Conservation (phyloP, 306 rosid genomes). For the Crotalaria pallida region DNA sequence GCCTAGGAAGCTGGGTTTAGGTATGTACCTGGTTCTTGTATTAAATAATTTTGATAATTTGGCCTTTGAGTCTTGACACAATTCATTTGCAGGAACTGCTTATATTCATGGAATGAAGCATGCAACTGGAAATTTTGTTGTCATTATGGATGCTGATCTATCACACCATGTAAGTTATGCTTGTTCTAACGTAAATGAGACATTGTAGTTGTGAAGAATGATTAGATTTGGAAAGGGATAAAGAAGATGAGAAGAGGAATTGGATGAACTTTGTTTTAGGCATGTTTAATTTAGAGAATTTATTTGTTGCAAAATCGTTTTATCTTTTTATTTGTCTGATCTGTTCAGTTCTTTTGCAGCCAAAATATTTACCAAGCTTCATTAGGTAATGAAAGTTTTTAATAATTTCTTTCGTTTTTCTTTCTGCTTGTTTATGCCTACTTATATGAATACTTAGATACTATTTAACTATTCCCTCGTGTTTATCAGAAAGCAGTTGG, state of each 20-base stretch:
- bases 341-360: constrained; percentile 52
- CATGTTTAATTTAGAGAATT: background rate
- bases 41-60: background rate
- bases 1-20: constrained; percentile 89
- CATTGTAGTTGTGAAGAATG: constrained; percentile 6
- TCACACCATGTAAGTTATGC: constrained; percentile 75
- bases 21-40: constrained; percentile 32
- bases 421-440: background rate
- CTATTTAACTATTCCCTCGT: background rate
- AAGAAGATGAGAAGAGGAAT: background rate
- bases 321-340: constrained; percentile 17
- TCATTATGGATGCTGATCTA: constrained; percentile 95
- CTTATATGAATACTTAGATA: background rate
- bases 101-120: constrained; percentile 89
- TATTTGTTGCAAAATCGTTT: background rate
- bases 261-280: background rate
- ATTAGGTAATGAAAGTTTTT: constrained; percentile 49
- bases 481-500: constrained; percentile 56
- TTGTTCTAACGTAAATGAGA: background rate
- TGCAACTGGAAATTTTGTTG: constrained; percentile 91
- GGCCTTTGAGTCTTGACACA: constrained; percentile 24
- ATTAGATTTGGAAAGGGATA: background rate
- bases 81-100: constrained; percentile 76
- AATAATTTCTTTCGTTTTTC: constrained; percentile 4
- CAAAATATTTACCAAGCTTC: constrained; percentile 84